Base-by-base conservation (phyloP, 129 eudicot genomes). In the Saposhnikovia divaricata region DNA sequence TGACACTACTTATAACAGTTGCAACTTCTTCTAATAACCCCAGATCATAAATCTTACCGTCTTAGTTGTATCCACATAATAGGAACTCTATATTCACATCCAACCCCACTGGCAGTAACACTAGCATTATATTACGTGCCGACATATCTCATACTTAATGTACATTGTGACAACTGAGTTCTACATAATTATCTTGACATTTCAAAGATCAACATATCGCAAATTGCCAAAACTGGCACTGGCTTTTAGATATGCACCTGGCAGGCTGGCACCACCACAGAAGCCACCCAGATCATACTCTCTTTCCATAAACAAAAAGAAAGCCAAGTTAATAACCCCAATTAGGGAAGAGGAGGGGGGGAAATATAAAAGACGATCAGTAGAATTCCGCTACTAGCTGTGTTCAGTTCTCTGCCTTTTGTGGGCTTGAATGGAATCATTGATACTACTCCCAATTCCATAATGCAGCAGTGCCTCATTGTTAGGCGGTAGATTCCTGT, bases 341-440 rank as follows among this genome's bases (percentile, higher is more conserved):
- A 27, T 5, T 25, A 27, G 61, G 78, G 61, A 75, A 75, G 19
- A 46, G 2, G 45, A 0, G 16, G 59, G 40, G 1, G 47, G 28
- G 44, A 13, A 10, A 28, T 25, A 16, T 38, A 31, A 3, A 7
- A 38, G 7, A 21, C 63, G 43, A 46, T 75, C 18, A 27, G 34
- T 46, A 14, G 2, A 46, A 40, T 73, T 40, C 18, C 14, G 19
- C 45, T 43, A 75, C 78, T 75, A 75, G 59, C 78, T 75, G 61
- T 46, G 61, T 75, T 75, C 78, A 14, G 59, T 75, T 75, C 78
- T 75, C 51, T 27, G 78, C 61, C 78, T 75, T 75, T 75, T 75
- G 42, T 45, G 42, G 25, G 61, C 78, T 75, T 75, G 78, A 46
- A 27, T 34, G 31, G 78, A 75, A 23, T 75, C 61, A 51, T 75